Percentiles rank a stretch among this genome's conserved stretches.
These are phyloP conservation scores for Schizophyllum commune DNA, from an alignment of 1,284 basidiomycete genomes.

Conservation along the genomic window DNA sequence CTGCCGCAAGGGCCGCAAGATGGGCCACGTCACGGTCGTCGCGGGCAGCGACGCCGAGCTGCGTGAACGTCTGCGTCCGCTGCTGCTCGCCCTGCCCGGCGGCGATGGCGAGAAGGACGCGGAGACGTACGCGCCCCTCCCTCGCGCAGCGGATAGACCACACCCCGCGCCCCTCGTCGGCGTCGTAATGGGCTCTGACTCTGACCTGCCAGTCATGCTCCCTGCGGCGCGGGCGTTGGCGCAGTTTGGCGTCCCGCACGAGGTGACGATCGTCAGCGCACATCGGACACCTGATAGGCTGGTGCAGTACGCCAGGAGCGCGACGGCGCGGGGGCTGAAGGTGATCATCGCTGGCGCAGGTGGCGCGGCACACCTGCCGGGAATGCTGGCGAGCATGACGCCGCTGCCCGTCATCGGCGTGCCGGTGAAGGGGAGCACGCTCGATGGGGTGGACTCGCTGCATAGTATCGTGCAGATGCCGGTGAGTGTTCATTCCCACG, in stretches of 20 bases:
- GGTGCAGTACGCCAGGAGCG: slow-evolving; percentile 76
- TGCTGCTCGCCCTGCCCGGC: slow-evolving; percentile 61
- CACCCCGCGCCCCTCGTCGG: slow-evolving; percentile 71
- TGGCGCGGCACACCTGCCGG: slow-evolving; percentile 94
- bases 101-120: slow-evolving; percentile 34
- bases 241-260: slow-evolving; percentile 80
- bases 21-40: slow-evolving; percentile 95
- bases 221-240: slow-evolving; percentile 84
- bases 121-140: slow-evolving; percentile 46
- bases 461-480: slow-evolving; percentile 99
- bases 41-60: slow-evolving; percentile 79
- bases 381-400: slow-evolving; percentile 97
- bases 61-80: slow-evolving; percentile 56
- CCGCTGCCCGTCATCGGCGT: slow-evolving; percentile 93
- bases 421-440: slow-evolving; percentile 89
- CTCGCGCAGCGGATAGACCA: slow-evolving; percentile 31
- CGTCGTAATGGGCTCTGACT: slow-evolving; percentile 98
- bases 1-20: slow-evolving; percentile 88
- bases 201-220: slow-evolving; percentile 92
- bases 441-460: slow-evolving; percentile 95
- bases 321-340: slow-evolving; percentile 67
- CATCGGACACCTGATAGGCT: slow-evolving; percentile 92
- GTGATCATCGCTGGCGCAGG: slow-evolving; percentile 94
- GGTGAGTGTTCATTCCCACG: slow-evolving; percentile 45
- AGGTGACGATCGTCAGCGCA: slow-evolving; percentile 93